These are phyloP conservation scores for Beauveria bassiana DNA, from an alignment of 2,329 filamentous ascomycete genomes.

Conservation along the genomic window DNA sequence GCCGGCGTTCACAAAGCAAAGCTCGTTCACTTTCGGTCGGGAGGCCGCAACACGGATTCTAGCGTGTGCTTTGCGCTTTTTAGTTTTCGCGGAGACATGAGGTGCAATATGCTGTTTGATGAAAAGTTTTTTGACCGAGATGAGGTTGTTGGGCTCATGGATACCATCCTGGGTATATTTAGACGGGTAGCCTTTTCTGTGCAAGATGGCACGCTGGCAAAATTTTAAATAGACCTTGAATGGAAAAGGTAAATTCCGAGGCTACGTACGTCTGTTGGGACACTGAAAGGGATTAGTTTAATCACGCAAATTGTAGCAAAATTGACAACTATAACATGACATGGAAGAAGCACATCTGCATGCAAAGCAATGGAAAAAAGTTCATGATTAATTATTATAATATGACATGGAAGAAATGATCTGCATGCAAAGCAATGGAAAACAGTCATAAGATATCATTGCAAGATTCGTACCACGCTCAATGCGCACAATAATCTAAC, in stretches of 20 bases:
- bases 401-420: background rate
- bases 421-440: too few species aligned
- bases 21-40: background rate
- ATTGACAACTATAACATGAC: background rate
- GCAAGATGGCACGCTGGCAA: background rate
- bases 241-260: too few species aligned
- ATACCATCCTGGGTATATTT: background rate
- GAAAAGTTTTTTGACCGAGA: background rate
- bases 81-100: background rate
- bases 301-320: too few species aligned
- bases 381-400: background rate
- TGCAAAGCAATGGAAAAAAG: too few species aligned
- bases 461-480: background rate
- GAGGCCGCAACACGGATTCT: constrained; percentile 2
- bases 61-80: constrained; percentile 4
- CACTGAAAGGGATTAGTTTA: background rate
- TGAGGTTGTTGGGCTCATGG: background rate
- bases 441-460: background rate
- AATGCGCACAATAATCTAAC: background rate
- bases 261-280: too few species aligned
- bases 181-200: background rate
- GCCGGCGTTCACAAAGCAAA: background rate
- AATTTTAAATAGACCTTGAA: background rate
- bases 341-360: too few species aligned
- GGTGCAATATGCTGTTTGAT: background rate